Conservation (phyloP, 2,329 filamentous ascomycete genomes). For the Calonectria pseudoreteaudii region DNA sequence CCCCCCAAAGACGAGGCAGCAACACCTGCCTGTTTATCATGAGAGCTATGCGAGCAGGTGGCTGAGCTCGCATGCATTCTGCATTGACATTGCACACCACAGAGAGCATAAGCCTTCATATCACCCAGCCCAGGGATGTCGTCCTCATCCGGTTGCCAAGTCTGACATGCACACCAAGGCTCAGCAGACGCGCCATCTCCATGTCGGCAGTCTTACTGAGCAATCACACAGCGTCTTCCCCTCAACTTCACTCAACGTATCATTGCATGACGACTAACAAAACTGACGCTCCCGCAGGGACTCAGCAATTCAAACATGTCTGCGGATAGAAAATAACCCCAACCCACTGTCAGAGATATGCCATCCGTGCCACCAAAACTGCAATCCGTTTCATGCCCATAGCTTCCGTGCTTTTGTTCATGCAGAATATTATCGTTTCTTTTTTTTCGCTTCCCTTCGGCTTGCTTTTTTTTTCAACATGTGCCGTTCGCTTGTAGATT, state of each 20-base stretch:
- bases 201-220: conserved; percentile 24
- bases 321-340: conserved; percentile 3
- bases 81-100: conserved; percentile 11
- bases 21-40: conserved; percentile 12
- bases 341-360: conserved; percentile 5
- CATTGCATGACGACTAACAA: conserved; percentile 8
- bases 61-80: conserved; percentile 16
- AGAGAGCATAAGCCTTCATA: background rate
- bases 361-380: background rate
- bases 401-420: background rate
- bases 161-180: conserved; percentile 25
- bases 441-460: background rate
- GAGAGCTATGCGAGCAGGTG: conserved; percentile 15
- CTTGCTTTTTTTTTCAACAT: background rate
- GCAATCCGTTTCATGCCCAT: background rate
- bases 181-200: conserved; percentile 18
- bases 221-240: conserved; percentile 12
- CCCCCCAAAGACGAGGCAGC: background rate
- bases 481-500: background rate
- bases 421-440: background rate
- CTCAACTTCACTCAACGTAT: background rate
- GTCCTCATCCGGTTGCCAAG: background rate
- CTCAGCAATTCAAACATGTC: background rate
- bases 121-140: background rate
- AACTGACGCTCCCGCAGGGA: background rate